A percentile compares a stretch with the other conserved stretches of the same genome.
Evolutionary conservation across 139 green algal species (phyloP).

Genomic region (Diplosphaera chodatii): DNA sequence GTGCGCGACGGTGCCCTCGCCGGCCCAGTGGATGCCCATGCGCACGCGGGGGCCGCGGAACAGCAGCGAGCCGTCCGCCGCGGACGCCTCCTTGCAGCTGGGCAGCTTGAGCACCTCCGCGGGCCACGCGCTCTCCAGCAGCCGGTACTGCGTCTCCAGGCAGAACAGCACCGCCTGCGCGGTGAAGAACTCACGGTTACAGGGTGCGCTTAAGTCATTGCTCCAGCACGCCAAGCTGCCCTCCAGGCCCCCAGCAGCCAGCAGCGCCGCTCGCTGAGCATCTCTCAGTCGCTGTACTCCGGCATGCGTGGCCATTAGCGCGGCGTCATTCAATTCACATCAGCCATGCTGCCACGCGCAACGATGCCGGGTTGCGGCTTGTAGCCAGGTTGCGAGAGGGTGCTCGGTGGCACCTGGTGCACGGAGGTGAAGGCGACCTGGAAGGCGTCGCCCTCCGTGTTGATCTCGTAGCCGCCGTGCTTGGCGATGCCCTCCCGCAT

Average conservation of each 20-base stretch:
- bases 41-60: constrained; percentile 67
- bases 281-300: no score
- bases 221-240: no score
- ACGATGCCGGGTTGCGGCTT: no score
- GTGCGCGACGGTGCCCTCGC: constrained; percentile 59
- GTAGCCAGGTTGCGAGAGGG: background rate
- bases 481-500: constrained; percentile 65
- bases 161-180: constrained; percentile 58
- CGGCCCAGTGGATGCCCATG: constrained; percentile 81
- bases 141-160: constrained; percentile 64
- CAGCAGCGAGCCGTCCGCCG: constrained; percentile 9
- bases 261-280: no score
- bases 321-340: no score
- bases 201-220: no score
- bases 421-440: constrained; percentile 54
- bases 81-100: constrained; percentile 39
- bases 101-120: constrained; percentile 52
- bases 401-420: background rate
- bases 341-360: no score
- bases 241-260: no score
- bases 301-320: background rate
- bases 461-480: constrained; percentile 64
- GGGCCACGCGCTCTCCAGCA: constrained; percentile 70
- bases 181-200: no score
- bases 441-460: constrained; percentile 75